Conservation (phyloP, 2,329 filamentous ascomycete genomes). For the Colletotrichum magnum region DNA sequence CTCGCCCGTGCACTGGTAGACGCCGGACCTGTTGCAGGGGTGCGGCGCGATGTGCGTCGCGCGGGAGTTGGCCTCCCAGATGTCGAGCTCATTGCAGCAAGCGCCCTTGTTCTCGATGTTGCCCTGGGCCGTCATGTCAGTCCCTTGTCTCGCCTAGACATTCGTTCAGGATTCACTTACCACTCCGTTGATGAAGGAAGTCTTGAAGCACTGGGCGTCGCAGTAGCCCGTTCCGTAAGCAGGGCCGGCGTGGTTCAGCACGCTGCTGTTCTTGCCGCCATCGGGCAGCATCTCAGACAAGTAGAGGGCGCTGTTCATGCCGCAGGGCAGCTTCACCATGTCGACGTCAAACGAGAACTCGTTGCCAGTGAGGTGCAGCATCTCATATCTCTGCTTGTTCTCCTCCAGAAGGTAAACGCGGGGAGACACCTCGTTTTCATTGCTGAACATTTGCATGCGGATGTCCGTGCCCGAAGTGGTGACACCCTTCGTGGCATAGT, state of each 20-base stretch:
- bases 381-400: conserved; percentile 68
- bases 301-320: conserved; percentile 77
- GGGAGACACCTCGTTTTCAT: conserved; percentile 49
- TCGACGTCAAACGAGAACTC: conserved; percentile 78
- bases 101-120: conserved; percentile 71
- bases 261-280: conserved; percentile 66
- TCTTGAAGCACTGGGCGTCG: conserved; percentile 67
- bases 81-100: conserved; percentile 79
- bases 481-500: conserved; percentile 57
- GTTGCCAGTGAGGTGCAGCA: conserved; percentile 69
- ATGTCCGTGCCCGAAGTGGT: conserved; percentile 42
- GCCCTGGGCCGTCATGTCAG: conserved; percentile 52
- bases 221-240: conserved; percentile 73
- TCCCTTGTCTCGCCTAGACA: conserved; percentile 45
- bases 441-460: conserved; percentile 47
- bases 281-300: conserved; percentile 74
- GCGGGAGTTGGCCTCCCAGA: conserved; percentile 75
- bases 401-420: conserved; percentile 70
- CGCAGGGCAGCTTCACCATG: conserved; percentile 74
- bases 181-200: conserved; percentile 60
- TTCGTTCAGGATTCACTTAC: conserved; percentile 50
- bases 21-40: conserved; percentile 63
- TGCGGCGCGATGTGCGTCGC: conserved; percentile 72
- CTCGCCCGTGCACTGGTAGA: conserved; percentile 53
- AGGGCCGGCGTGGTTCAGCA: conserved; percentile 69